A percentile compares a stretch with the other conserved stretches of the same genome.
These are phyloP conservation scores for Medicago truncatula DNA, from an alignment of 306 rosid genomes.

Conservation along the genomic window DNA sequence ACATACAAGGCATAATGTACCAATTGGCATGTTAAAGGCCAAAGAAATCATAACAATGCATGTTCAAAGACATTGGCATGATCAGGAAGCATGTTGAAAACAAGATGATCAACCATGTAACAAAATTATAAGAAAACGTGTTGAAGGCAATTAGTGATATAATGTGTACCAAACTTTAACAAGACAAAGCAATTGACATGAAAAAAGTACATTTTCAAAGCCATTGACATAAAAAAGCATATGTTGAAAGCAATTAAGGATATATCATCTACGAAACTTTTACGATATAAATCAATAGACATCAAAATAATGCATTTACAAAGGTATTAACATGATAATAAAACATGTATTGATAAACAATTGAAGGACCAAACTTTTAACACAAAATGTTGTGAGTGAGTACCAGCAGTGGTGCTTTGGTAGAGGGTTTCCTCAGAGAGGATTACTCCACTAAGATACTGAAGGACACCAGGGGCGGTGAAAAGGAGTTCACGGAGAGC, in stretches of 20 bases:
- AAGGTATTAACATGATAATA: too few species aligned
- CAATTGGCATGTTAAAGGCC: too few species aligned
- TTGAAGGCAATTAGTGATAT: neutral
- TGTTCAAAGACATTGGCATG: neutral
- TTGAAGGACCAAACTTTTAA: neutral
- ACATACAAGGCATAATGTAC: neutral
- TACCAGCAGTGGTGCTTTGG: conserved; percentile 52
- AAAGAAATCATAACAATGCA: neutral
- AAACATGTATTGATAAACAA: neutral
- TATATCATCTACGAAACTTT: too few species aligned
- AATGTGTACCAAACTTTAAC: too few species aligned
- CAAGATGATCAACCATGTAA: neutral
- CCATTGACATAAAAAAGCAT: too few species aligned
- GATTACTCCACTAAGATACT: conserved; percentile 49
- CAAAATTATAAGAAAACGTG: neutral
- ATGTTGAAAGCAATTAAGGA: too few species aligned
- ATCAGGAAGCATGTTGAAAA: neutral
- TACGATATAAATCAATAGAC: too few species aligned
- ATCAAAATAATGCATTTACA: too few species aligned
- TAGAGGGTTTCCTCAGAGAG: conserved; percentile 54
- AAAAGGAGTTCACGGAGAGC: conserved; percentile 54
- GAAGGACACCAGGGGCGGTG: conserved; percentile 48
- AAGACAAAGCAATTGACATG: too few species aligned
- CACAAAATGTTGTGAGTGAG: neutral
- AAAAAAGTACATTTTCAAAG: too few species aligned